A percentile compares a stretch with the other conserved stretches of the same genome.
Evolutionary conservation across 306 rosid species (phyloP).

Genomic region (Vachellia collinsii): DNA sequence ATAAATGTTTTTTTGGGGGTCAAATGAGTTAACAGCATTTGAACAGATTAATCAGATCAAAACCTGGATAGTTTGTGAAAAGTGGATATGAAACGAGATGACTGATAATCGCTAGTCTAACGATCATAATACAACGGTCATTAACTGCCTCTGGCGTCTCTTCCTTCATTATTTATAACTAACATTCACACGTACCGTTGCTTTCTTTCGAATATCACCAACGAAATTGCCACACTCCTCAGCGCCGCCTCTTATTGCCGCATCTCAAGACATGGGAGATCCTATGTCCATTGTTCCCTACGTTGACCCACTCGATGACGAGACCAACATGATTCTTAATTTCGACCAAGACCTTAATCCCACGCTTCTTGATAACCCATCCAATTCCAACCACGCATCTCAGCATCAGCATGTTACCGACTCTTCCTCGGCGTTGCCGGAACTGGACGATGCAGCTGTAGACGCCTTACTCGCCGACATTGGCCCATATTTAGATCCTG

Average conservation of each 20-base stretch:
- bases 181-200: neutral
- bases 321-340: constrained; percentile 27
- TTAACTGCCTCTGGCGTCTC: constrained; percentile 4
- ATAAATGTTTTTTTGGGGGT: neutral
- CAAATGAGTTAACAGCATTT: neutral
- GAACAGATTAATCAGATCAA: neutral
- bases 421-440: neutral
- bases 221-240: too few relatives aligned
- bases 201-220: neutral
- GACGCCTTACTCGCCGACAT: neutral
- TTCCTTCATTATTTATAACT: neutral
- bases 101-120: neutral
- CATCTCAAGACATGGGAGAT: constrained; percentile 42
- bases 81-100: neutral
- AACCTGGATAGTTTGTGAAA: neutral
- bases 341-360: constrained; percentile 32
- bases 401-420: neutral
- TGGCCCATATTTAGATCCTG: neutral
- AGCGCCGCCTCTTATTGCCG: too few relatives aligned
- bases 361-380: neutral
- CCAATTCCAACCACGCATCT: neutral
- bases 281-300: constrained; percentile 12
- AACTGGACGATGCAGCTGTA: neutral
- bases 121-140: neutral
- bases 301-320: neutral